Percentiles rank a stretch among this genome's conserved stretches.
phyloP scores from a whole-genome alignment of 306 rosid species.

The Psophocarpus tetragonolobus region DNA sequence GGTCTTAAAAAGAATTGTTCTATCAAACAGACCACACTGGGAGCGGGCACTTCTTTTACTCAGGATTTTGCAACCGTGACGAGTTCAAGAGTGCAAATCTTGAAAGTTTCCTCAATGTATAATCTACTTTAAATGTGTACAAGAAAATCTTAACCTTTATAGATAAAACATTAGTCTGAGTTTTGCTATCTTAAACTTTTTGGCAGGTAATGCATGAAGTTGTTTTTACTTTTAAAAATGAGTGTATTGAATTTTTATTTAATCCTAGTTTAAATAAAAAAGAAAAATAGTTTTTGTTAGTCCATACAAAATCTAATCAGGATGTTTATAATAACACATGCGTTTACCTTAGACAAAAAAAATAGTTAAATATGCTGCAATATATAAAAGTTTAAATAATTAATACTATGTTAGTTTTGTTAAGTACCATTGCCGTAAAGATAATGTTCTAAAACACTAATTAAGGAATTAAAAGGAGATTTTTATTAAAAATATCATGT shows the following conservation, averaged over 20 bases:
- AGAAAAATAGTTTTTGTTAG: no score
- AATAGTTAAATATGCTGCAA: neutral
- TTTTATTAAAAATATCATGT: no score
- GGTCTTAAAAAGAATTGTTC: slow-evolving; percentile 58
- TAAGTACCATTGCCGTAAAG: neutral
- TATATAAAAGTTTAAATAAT: neutral
- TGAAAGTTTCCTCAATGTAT: slow-evolving; percentile 10
- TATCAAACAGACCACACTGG: slow-evolving; percentile 73
- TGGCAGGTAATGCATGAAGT: neutral
- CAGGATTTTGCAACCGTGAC: slow-evolving; percentile 59
- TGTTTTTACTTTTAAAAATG: neutral
- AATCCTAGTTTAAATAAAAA: neutral
- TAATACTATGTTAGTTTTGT: neutral
- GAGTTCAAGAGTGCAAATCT: slow-evolving; percentile 13
- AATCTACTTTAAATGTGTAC: neutral
- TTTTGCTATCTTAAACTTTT: neutral
- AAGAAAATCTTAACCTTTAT: neutral
- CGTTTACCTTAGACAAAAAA: no score
- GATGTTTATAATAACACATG: no score
- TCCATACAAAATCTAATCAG: no score
- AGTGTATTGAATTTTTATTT: neutral
- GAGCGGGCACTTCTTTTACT: slow-evolving; percentile 73
- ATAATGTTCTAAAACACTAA: no score
- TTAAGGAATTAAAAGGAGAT: no score
- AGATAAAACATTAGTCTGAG: neutral